Conservation (phyloP, 495 filamentous ascomycete species). For the Aspergillus biplanus region DNA sequence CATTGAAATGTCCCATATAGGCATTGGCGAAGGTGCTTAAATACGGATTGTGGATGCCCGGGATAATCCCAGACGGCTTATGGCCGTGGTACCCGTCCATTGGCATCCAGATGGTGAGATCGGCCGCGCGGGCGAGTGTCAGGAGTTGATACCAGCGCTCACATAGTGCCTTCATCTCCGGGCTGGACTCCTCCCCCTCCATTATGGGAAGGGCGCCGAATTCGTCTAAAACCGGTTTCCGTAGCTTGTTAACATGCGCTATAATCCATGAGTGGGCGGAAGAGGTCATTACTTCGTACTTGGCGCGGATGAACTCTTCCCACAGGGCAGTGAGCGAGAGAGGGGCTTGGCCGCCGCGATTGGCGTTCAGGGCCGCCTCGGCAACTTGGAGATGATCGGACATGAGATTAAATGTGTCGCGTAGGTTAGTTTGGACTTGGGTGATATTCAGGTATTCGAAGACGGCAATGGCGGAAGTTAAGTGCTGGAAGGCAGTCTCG, state of each 20-base stretch:
- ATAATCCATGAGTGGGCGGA: conserved; percentile 35
- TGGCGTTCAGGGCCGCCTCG: conserved; percentile 18
- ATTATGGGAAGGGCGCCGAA: neutral
- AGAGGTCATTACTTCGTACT: conserved; percentile 33
- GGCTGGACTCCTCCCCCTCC: neutral
- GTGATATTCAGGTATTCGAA: conserved; percentile 38
- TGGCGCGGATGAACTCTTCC: conserved; percentile 30
- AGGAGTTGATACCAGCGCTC: conserved; percentile 10
- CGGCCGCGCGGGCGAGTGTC: neutral
- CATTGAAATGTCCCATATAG: neutral
- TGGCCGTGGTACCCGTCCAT: conserved; percentile 10
- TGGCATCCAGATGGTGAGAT: conserved; percentile 5
- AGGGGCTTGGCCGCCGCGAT: conserved; percentile 10
- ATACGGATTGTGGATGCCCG: neutral
- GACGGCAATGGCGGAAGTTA: conserved; percentile 33
- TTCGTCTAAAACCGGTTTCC: conserved; percentile 21
- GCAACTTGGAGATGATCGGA: conserved; percentile 23
- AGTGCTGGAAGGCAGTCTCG: conserved; percentile 32
- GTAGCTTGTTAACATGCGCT: conserved; percentile 25
- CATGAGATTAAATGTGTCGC: conserved; percentile 36
- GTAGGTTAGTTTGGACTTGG: conserved; percentile 25
- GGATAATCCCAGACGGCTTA: neutral
- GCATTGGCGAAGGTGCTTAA: neutral
- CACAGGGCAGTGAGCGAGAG: conserved; percentile 31
- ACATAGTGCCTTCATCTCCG: neutral